Conservation (phyloP, 371 early-diverging fungal genomes). For the Mortierella sp. region DNA sequence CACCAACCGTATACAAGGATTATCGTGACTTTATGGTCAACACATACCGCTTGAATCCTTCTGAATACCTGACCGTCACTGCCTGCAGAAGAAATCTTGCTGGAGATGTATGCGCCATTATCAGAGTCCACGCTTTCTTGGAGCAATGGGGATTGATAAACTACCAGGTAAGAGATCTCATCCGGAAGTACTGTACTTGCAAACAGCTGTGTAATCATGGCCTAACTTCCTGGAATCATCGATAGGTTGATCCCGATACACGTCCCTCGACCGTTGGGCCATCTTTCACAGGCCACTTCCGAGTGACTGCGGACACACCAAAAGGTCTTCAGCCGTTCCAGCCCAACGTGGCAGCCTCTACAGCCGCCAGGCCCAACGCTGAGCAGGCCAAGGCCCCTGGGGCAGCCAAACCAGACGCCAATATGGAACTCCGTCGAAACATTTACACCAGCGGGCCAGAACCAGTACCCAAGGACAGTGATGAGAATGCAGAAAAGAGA, state of each 20-base stretch:
- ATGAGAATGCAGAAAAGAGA: conserved; percentile 50
- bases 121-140: conserved; percentile 97
- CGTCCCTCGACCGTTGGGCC: conserved; percentile 95
- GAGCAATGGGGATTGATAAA: conserved; percentile 99
- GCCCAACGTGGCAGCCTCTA: conserved; percentile 58
- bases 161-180: conserved; percentile 80
- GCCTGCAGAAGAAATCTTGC: conserved; percentile 95
- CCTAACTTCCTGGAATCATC: not conserved
- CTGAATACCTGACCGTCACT: conserved; percentile 96
- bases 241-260: conserved; percentile 88
- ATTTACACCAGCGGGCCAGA: conserved; percentile 38
- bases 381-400: conserved; percentile 21
- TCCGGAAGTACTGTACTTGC: too few relatives aligned
- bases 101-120: conserved; percentile 97
- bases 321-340: conserved; percentile 90
- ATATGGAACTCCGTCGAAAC: conserved; percentile 43
- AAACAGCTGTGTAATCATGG: too few relatives aligned
- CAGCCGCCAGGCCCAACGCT: conserved; percentile 8
- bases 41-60: conserved; percentile 93
- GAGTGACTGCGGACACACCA: conserved; percentile 95
- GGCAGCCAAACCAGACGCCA: conserved; percentile 19
- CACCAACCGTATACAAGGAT: conserved; percentile 91
- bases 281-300: conserved; percentile 95
- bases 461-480: conserved; percentile 48
- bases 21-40: conserved; percentile 98